Evolutionary conservation across 352 stramenopile genomes (phyloP).

Genomic region (Globisporangium mamillatum): DNA sequence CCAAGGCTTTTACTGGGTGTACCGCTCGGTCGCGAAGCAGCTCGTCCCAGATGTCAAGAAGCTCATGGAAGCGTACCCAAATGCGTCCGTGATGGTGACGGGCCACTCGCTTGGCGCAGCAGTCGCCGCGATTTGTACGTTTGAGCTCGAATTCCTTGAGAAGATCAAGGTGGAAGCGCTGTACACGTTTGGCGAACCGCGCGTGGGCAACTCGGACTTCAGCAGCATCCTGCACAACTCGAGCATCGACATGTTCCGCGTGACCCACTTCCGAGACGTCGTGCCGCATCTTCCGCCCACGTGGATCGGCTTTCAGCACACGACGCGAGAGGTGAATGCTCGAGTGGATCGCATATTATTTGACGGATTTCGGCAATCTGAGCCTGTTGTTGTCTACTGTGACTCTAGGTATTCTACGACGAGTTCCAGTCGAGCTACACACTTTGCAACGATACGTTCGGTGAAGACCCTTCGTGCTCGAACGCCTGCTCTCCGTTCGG

Average conservation of each 20-base stretch:
- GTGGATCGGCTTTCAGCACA: conserved; percentile 76
- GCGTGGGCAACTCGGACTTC: conserved; percentile 72
- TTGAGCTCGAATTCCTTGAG: conserved; percentile 66
- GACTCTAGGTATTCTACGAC: conserved; percentile 73
- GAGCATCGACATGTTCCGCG: conserved; percentile 57
- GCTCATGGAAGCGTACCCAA: conserved; percentile 33
- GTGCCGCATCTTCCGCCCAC: conserved; percentile 76
- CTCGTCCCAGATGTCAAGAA: conserved; percentile 36
- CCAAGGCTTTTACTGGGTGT: conserved; percentile 81
- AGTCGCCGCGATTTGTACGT: conserved; percentile 67
- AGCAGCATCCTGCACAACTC: conserved; percentile 46
- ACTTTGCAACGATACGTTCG: conserved; percentile 50
- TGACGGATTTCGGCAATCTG: too few species aligned
- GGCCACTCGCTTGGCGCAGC: conserved; percentile 77
- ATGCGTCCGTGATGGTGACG: conserved; percentile 54
- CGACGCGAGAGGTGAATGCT: conserved; percentile 56
- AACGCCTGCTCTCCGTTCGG: conserved; percentile 69
- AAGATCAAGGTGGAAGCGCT: conserved; percentile 50
- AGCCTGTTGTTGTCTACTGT: not conserved
- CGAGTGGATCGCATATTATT: too few species aligned
- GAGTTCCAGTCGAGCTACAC: conserved; percentile 64
- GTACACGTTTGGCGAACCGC: conserved; percentile 78
- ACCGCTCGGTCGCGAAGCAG: conserved; percentile 53
- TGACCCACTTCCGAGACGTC: conserved; percentile 78
- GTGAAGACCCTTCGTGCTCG: conserved; percentile 69